Base-by-base conservation (phyloP, 805 yeast species). In the Ogataea trehaloabstinens region DNA sequence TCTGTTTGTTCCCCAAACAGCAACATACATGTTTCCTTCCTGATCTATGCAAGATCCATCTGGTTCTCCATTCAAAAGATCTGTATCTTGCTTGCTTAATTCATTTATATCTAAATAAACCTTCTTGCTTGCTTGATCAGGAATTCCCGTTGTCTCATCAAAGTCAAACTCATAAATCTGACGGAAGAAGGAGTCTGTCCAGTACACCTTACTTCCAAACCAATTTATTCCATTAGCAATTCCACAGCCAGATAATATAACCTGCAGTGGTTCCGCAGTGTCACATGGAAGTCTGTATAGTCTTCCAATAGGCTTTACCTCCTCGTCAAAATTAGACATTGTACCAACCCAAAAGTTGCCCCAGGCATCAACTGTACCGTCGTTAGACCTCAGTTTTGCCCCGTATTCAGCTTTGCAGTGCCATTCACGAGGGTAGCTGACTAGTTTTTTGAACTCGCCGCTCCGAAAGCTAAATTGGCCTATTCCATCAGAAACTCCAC, bases 301-400 rank as follows among this genome's bases (percentile, higher is more conserved):
- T 34, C 68, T 68, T 1, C 96, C 96, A 38, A 74, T 75, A 1
- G 66, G 63, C n/a, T 56, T 38, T 17, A 49, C 52, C 12, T 58
- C 61, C 19, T 45, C 39, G 25, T 33, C 44, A 24, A 53, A 53
- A 24, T 53, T 50, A 37, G 70, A 70, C 95, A 89, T 89, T 16
- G 90, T 70, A 1, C 96, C 96, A 35, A 85, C 77, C 75, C 85
- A 82, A 35, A 88, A 73, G 45, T 81, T 72, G 1, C 96, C 95
- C 53, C 76, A 66, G 3, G 85, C 82, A 43, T 86, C 89, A 28
- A 88, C 74, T 32, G 77, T 74, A 0, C 96, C 96, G 56, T 89
- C 97, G 53, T 89, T 89, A 29, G 93, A 82, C 52, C 89, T 68
- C 57, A 74, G 58, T 31, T 60, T 63, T 17, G 38, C 30, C 2